Evolutionary conservation across 108 stramenopile genomes (phyloP), one percentile per base, ranked within the genome.

Genomic region (Skeletonema tropicum): DNA sequence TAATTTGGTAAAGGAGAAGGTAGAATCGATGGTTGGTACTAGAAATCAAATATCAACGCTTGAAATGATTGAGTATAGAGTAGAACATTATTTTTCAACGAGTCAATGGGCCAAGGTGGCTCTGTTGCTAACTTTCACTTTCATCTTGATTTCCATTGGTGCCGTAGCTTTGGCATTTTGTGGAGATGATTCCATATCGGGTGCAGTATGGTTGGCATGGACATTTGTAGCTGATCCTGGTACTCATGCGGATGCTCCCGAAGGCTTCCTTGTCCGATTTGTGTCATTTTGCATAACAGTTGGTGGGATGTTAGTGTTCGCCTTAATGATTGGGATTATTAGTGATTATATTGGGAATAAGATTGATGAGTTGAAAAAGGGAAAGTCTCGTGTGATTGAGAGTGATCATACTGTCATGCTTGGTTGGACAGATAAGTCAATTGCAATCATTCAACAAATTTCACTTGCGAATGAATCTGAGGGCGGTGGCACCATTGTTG

Each of bases 281-380:
- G 77, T 86, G 9, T 68, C 78, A 35, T 72, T 86, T 63, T 3
- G 33, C 25, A 59, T 82, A 15, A 78, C 85, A 25, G 55, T 86
- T 15, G 85, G 85, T 8, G 85, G 85, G 23, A 83, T 86, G 85
- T 31, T 86, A 6, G 64, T 86, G 13, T 83, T 82, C 36, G 85
- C 85, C 19, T 60, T 86, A 25, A 80, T 86, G 77, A 79, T 86
- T 39, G 85, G 85, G 23, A 86, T 86, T 39, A 82, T 86, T 11
- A 75, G 73, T 38, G 85, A 86, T 48, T 66, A 17, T 38, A 75
- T 86, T 66, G 73, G 60, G 3, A 79, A 83, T 5, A 52, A 74
- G 23, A 71, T 86, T 6, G 85, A 86, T 61, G 82, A 86, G 61
- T 64, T 86, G 46, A 83, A 80, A 30, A 77, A 86, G 74, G 85